Evolutionary conservation across 2,329 filamentous ascomycete genomes (phyloP).

Genomic region (Aphanocladium album): DNA sequence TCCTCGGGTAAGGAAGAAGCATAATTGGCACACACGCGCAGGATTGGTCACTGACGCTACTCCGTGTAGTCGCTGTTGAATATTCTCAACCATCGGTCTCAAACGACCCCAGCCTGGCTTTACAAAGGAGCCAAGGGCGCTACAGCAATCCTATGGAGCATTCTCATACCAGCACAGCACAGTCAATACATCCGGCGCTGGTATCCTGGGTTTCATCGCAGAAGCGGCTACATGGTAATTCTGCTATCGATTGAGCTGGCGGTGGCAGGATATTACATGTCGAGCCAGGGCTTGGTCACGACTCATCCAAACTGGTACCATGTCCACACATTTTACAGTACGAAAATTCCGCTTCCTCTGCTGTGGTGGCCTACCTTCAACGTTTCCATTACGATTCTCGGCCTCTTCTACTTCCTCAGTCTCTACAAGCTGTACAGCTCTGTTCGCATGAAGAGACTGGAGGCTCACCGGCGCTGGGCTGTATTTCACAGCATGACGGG

Average conservation of each 20-base stretch:
- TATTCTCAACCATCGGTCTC: neutral
- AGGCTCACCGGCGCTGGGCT: constrained; percentile 1
- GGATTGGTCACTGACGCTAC: neutral
- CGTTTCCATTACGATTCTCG: neutral
- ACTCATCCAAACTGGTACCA: neutral
- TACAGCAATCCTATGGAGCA: neutral
- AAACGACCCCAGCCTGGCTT: neutral
- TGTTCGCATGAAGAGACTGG: neutral
- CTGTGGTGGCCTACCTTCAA: neutral
- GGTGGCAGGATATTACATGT: neutral
- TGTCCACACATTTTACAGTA: neutral
- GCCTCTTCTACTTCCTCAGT: constrained; percentile 1
- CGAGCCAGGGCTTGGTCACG: neutral
- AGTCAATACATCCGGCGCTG: neutral
- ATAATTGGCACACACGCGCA: neutral
- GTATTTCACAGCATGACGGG: constrained; percentile 8
- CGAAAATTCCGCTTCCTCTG: neutral
- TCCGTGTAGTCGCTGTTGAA: neutral
- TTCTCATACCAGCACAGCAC: neutral
- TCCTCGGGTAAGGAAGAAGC: neutral
- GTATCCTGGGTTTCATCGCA: neutral
- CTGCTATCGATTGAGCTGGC: neutral
- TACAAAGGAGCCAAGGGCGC: constrained; percentile 3
- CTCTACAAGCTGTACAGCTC: neutral
- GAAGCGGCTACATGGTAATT: neutral